phyloP scores from a whole-genome alignment of 2,329 filamentous ascomycete genomes.

The Pyricularia pennisetigena region DNA sequence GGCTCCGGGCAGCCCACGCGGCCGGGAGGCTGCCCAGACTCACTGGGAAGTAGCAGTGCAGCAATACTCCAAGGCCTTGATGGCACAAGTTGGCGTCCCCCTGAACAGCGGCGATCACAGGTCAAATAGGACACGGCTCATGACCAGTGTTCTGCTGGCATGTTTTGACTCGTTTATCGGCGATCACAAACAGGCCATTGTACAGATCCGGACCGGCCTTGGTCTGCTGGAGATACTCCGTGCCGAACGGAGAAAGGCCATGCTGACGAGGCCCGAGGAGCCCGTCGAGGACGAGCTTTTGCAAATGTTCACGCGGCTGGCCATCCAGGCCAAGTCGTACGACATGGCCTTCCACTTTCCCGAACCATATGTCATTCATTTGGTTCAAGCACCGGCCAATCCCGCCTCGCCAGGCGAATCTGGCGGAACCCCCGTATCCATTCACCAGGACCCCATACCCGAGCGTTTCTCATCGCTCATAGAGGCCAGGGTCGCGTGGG shows the following conservation, averaged over 20 bases:
- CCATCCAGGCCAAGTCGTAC: constrained; percentile 57
- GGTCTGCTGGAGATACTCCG: constrained; percentile 42
- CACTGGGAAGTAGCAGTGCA: constrained; percentile 53
- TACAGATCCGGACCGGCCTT: constrained; percentile 50
- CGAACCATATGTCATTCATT: constrained; percentile 47
- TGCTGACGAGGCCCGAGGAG: constrained; percentile 30
- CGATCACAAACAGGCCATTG: constrained; percentile 50
- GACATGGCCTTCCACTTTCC: constrained; percentile 61
- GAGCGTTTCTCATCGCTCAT: constrained; percentile 36
- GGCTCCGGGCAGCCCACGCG: constrained; percentile 18
- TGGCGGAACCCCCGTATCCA: constrained; percentile 29
- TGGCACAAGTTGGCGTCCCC: constrained; percentile 25
- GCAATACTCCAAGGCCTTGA: constrained; percentile 48
- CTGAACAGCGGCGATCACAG: constrained; percentile 30
- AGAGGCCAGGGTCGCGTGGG: constrained; percentile 47
- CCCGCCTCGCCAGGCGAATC: constrained; percentile 15
- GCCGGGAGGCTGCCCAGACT: background rate
- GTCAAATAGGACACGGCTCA: constrained; percentile 45
- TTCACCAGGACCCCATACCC: constrained; percentile 27
- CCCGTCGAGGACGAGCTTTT: constrained; percentile 48
- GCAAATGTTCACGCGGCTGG: constrained; percentile 53
- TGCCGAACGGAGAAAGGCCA: constrained; percentile 29
- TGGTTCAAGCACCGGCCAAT: constrained; percentile 19
- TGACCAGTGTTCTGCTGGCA: constrained; percentile 55
- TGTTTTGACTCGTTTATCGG: constrained; percentile 61